These are phyloP conservation scores for Ophiostoma ulmi DNA, from an alignment of 2,329 filamentous ascomycete species.

Conservation along the genomic window DNA sequence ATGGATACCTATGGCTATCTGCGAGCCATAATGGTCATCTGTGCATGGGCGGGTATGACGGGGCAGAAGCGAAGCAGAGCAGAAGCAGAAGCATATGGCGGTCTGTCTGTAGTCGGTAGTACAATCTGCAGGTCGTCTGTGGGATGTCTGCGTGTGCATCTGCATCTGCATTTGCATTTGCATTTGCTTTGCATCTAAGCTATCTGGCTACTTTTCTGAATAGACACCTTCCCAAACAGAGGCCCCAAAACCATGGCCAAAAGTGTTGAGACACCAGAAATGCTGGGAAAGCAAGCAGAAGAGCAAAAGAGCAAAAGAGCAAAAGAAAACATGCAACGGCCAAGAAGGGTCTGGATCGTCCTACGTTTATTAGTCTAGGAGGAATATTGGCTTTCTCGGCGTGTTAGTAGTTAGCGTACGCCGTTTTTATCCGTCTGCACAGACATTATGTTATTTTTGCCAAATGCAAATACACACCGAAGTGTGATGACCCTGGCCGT, in stretches of 20 bases:
- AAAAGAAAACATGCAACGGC: not conserved
- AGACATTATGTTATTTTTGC: not conserved
- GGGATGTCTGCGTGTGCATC: not conserved
- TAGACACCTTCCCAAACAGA: not conserved
- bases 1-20: not conserved
- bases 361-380: not conserved
- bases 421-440: not conserved
- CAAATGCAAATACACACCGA: not conserved
- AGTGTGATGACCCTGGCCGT: constrained; percentile 5
- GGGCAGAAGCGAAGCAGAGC: not conserved
- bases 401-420: not conserved
- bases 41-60: constrained; percentile 6
- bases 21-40: not conserved
- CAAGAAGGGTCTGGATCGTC: not conserved
- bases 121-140: not conserved
- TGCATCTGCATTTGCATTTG: not conserved
- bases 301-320: not conserved
- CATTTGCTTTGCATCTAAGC: not conserved
- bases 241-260: not conserved
- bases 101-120: constrained; percentile 6
- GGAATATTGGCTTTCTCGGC: not conserved
- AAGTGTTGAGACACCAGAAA: not conserved
- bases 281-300: not conserved
- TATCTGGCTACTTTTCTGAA: too few species aligned
- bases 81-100: constrained; percentile 6